phyloP scores from a whole-genome alignment of 1,284 basidiomycete genomes.

The Ceratobasidium sp. region DNA sequence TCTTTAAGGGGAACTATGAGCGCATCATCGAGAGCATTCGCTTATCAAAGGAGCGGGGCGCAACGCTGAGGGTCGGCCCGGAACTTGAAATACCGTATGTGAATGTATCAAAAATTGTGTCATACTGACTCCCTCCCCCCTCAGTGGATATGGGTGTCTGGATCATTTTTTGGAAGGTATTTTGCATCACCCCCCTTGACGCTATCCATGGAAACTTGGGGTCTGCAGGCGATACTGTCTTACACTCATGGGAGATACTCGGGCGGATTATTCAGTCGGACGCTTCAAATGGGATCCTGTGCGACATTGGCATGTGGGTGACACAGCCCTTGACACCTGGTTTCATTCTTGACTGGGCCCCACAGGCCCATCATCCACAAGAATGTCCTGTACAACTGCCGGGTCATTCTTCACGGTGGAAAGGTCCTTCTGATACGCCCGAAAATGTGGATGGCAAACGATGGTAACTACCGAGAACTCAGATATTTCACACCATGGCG shows the following conservation, averaged over 20 bases:
- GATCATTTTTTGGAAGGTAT: slow-evolving; percentile 90
- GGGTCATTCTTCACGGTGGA: slow-evolving; percentile 84
- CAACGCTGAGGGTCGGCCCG: slow-evolving; percentile 93
- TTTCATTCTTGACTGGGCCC: background rate
- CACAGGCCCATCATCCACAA: slow-evolving; percentile 92
- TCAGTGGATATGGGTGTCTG: slow-evolving; percentile 90
- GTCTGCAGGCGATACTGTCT: slow-evolving; percentile 79
- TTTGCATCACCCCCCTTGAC: slow-evolving; percentile 12
- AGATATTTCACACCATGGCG: slow-evolving; percentile 96
- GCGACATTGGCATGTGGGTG: slow-evolving; percentile 91
- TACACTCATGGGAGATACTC: slow-evolving; percentile 97
- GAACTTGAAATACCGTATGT: slow-evolving; percentile 96
- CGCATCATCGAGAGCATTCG: slow-evolving; percentile 89
- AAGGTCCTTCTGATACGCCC: slow-evolving; percentile 93
- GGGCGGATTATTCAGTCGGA: slow-evolving; percentile 84
- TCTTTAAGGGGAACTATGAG: slow-evolving; percentile 80
- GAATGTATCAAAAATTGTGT: background rate
- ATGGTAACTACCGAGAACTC: slow-evolving; percentile 97
- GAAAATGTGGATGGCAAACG: slow-evolving; percentile 99
- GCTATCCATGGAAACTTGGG: background rate
- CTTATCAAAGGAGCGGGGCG: slow-evolving; percentile 87
- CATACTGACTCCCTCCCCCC: background rate
- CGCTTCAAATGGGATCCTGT: slow-evolving; percentile 78
- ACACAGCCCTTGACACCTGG: slow-evolving; percentile 45
- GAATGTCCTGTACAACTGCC: slow-evolving; percentile 97